Evolutionary conservation across 768 basidiomycete species (phyloP).

Genomic region (Lentinula aciculospora): DNA sequence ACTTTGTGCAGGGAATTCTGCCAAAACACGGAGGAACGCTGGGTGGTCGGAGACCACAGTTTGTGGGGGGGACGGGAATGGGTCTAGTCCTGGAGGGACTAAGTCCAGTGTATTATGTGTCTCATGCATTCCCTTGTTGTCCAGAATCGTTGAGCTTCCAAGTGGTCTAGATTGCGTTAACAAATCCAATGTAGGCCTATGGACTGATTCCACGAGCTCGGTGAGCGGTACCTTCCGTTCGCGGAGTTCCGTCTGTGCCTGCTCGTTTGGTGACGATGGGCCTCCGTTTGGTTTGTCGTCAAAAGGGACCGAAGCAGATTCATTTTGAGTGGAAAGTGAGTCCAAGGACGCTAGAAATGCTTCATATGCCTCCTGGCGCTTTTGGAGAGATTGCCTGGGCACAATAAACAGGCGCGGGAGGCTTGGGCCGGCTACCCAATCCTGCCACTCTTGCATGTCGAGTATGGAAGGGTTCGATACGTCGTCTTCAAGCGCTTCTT

Average conservation of each 20-base stretch:
- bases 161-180: not conserved
- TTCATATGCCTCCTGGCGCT: not conserved
- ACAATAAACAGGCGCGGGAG: not conserved
- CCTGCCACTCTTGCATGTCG: constrained; percentile 1
- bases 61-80: not conserved
- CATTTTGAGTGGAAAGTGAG: too few species aligned
- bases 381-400: not conserved
- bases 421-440: not conserved
- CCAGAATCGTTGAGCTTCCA: not conserved
- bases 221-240: not conserved
- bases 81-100: not conserved
- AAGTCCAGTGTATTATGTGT: not conserved
- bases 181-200: not conserved
- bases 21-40: not conserved
- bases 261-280: not conserved
- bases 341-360: not conserved
- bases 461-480: not conserved
- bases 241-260: not conserved
- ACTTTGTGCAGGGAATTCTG: not conserved
- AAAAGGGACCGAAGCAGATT: not conserved
- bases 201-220: not conserved
- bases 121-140: not conserved
- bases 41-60: not conserved
- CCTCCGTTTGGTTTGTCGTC: not conserved
- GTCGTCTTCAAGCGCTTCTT: constrained; percentile 1